Conservation (phyloP, 805 yeast species). For the Priceomyces fermenticarens region DNA sequence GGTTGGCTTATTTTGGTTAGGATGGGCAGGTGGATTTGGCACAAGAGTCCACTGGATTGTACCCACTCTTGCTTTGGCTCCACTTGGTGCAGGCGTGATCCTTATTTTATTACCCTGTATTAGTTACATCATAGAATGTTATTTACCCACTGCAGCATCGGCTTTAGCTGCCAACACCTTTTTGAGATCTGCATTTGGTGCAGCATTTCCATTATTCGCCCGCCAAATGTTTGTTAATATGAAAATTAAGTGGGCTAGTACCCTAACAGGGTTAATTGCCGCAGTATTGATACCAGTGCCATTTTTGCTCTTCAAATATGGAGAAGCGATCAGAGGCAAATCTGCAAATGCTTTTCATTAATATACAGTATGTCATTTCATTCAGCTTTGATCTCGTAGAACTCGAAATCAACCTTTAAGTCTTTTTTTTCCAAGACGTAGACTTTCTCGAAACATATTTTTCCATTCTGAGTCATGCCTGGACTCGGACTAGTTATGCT, state of each 20-base stretch:
- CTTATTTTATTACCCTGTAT: constrained; percentile 51
- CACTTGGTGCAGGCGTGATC: constrained; percentile 38
- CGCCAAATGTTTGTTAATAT: constrained; percentile 42
- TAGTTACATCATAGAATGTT: constrained; percentile 54
- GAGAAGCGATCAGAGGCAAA: constrained; percentile 29
- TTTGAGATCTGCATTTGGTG: constrained; percentile 50
- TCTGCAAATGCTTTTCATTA: constrained; percentile 5
- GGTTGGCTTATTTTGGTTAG: constrained; percentile 73
- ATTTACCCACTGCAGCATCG: constrained; percentile 50
- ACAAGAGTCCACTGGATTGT: constrained; percentile 67
- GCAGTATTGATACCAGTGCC: constrained; percentile 56
- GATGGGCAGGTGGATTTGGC: constrained; percentile 77
- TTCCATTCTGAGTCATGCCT: no score
- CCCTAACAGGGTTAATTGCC: constrained; percentile 48
- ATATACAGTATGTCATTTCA: no score
- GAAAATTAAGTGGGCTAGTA: constrained; percentile 48
- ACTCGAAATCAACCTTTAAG: no score
- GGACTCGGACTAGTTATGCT: no score
- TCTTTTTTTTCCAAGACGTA: no score
- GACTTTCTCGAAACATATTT: no score
- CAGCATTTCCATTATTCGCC: constrained; percentile 53
- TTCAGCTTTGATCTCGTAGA: no score
- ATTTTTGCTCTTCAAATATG: constrained; percentile 49
- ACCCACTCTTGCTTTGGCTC: constrained; percentile 37
- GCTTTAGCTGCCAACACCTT: constrained; percentile 58